Evolutionary conservation across 331 rosid species (phyloP), one percentile per base, ranked within the genome.

Genomic region (Cydonia oblonga): DNA sequence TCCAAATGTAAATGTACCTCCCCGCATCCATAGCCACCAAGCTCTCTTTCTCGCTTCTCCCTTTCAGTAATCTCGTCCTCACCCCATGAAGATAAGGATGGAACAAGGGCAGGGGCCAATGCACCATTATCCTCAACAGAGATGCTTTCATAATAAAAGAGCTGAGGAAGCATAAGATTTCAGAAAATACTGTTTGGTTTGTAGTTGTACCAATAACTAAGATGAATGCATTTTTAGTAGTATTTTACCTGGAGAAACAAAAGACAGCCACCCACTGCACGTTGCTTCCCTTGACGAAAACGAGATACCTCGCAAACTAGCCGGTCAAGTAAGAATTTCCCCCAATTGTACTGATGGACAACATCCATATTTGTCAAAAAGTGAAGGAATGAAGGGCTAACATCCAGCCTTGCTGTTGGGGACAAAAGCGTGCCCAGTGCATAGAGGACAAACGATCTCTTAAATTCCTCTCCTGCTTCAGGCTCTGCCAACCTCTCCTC

Each of bases 361-460:
- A 53, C 69, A 66, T 79, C 76, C 82, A 82, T 70, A 74, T 82
- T 78, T 2, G 60, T 82, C 70, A 82, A 62, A 64, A 78, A 78
- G 65, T 82, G 85, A 19, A 78, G 80, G 71, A 82, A 82, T 12
- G 82, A 82, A 58, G 85, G 85, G 77, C 82, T 82, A 38, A 82
- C 85, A 70, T 82, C 82, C 72, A 78, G 72, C 76, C 85, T 82
- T n/a, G 85, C 82, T 70, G 82, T 82, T 35, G 85, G 85, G 23
- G 80, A 74, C 72, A 82, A 33, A 70, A 82, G 78, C 2, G 80
- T 82, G 49, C 85, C 85, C 71, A 82, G 29, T 24, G 82, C 82
- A 78, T 82, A 82, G 38, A 78, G 85, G 53, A 78, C 72, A 60
- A 82, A 78, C 18, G 85, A 74, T 71, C 85, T 78, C 77, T 61